Percentiles rank a stretch among this genome's conserved stretches.
These are phyloP conservation scores for Psilocybe azurescens DNA, from an alignment of 768 basidiomycete species.

Conservation along the genomic window DNA sequence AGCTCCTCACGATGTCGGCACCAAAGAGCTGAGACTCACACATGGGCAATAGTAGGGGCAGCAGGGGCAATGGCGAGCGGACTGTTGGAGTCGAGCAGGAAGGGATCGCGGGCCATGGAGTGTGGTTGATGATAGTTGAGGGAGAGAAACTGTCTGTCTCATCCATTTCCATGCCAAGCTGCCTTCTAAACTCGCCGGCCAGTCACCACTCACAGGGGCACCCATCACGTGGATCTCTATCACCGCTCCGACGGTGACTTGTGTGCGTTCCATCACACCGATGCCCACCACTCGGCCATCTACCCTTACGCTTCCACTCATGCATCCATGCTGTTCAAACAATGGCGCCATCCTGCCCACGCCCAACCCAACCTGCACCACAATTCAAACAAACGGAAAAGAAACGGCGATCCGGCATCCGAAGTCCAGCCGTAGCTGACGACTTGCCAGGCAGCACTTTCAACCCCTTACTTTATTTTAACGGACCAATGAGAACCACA, in stretches of 20 bases:
- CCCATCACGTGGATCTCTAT: background rate
- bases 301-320: too few species aligned
- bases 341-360: background rate
- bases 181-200: background rate
- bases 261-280: too few species aligned
- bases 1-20: too few species aligned
- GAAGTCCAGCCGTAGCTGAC: background rate
- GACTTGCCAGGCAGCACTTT: background rate
- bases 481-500: too few species aligned
- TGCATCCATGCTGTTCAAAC: too few species aligned
- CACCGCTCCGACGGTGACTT: too few species aligned
- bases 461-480: too few species aligned
- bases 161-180: background rate
- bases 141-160: background rate
- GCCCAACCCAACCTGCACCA: too few species aligned
- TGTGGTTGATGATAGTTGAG: background rate
- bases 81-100: slow-evolving; percentile 42
- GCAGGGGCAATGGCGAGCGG: slow-evolving; percentile 47
- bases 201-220: background rate
- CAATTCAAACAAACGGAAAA: background rate
- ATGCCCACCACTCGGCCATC: too few species aligned
- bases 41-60: slow-evolving; percentile 62
- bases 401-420: background rate
- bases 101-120: slow-evolving; percentile 50
- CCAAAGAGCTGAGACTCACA: slow-evolving; percentile 40